These are phyloP conservation scores for Entomortierella lignicola DNA, from an alignment of 192 early-diverging fungal species.

Conservation along the genomic window DNA sequence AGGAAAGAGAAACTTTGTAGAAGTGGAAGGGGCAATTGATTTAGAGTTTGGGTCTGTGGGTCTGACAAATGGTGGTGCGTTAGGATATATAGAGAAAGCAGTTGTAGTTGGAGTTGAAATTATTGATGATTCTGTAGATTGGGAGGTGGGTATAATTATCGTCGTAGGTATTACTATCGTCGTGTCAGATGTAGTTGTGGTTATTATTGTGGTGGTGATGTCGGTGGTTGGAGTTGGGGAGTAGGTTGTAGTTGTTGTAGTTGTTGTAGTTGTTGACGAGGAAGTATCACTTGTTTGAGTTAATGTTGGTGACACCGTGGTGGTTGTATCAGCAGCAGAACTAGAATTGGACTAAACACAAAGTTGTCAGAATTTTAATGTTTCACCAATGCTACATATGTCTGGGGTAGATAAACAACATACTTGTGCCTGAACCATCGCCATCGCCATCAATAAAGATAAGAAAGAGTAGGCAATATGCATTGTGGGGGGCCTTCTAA, in stretches of 20 bases:
- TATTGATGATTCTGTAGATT: neutral
- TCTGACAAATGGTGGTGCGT: too few relatives aligned
- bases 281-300: too few relatives aligned
- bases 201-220: neutral
- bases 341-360: neutral
- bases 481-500: too few relatives aligned
- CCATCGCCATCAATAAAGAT: too few relatives aligned
- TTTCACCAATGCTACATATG: too few relatives aligned
- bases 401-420: too few relatives aligned
- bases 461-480: too few relatives aligned
- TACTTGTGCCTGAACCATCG: too few relatives aligned
- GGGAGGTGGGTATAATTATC: neutral
- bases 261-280: neutral
- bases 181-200: constrained; percentile 3
- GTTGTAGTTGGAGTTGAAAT: neutral
- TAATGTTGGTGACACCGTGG: neutral
- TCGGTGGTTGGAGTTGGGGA: constrained; percentile 1
- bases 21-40: neutral
- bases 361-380: neutral
- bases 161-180: neutral
- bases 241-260: constrained; percentile 5
- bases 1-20: too few relatives aligned
- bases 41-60: too few relatives aligned
- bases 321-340: neutral
- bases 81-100: too few relatives aligned